These are phyloP conservation scores for Ensete ventricosum DNA, from an alignment of 176 grass and related monocot genomes.

Conservation along the genomic window DNA sequence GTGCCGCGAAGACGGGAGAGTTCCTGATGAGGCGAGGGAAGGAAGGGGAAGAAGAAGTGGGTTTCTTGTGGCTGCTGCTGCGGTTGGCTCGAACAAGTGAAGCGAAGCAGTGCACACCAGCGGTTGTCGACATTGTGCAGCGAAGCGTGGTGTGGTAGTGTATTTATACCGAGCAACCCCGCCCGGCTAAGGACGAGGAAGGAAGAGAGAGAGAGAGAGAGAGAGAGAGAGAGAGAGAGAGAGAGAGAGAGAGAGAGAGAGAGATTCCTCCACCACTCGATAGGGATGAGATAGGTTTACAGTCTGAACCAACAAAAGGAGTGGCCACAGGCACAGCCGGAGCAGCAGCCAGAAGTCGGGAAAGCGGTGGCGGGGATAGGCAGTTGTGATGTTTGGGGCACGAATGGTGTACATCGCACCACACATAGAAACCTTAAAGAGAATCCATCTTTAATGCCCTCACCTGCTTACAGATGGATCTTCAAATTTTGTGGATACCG, in stretches of 20 bases:
- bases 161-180: conserved; percentile 13
- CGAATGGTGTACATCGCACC: too few relatives aligned
- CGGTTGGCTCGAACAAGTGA: conserved; percentile 10
- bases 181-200: background rate
- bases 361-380: background rate
- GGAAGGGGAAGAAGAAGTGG: conserved; percentile 5
- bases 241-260: too few relatives aligned
- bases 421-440: too few relatives aligned
- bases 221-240: background rate
- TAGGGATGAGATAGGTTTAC: conserved; percentile 32
- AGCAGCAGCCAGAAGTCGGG: background rate
- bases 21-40: conserved; percentile 50
- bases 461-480: too few relatives aligned
- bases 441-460: too few relatives aligned
- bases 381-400: too few relatives aligned
- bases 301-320: background rate
- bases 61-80: background rate
- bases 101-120: conserved; percentile 29
- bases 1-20: conserved; percentile 42
- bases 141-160: background rate
- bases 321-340: conserved; percentile 26
- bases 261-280: conserved; percentile 7
- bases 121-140: conserved; percentile 50
- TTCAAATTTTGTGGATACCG: too few relatives aligned
- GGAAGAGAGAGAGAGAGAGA: background rate